Evolutionary conservation across 257 asterid genomes (phyloP), one percentile per base, ranked within the genome.

Genomic region (Buddleja alternifolia): DNA sequence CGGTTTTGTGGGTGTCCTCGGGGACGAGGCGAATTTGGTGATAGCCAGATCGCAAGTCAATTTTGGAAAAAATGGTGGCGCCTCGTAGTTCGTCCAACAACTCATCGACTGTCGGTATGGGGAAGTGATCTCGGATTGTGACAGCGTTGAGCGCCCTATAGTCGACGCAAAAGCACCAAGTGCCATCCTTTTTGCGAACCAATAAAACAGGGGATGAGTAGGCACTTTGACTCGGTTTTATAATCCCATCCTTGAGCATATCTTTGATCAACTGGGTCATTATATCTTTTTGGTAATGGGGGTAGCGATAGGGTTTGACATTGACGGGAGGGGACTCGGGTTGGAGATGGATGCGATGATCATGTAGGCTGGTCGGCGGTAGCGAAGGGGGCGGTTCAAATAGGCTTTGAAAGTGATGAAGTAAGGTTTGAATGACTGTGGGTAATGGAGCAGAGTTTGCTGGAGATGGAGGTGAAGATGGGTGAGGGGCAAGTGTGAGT

Each of bases 161-260:
- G 25, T 55, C 61, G 39, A 54, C 61, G 21, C 61, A 54, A 54
- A 54, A 54, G 4, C 61, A 3, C 61, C 61, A 51, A 4, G 57
- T 51, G 12, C 57, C 57, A 3, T 19, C 29, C 6, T 17, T 51
- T 10, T 51, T 51, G 10, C 29, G 24, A 2, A 19, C 57, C 8
- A 51, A 6, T 1, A 51, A 16, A 17, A 51, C 32, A 1, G 57
- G 57, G 17, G 5, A 8, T 7, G 57, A 16, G 16, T 8, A 51
- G 34, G 34, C 34, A 29, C 34, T 29, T 29, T 5, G 34, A 29
- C 34, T 29, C 5, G 34, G 34, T 29, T 5, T 2, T 1, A 29
- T 29, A 1, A 29, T 29, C 5, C 34, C 34, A 29, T 29, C 34
- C 5, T 5, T 1, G 32, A 23, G 12, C 57, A 51, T 51, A 1